Conservation (phyloP, 805 yeast species). For the Jamesozyma hellenica region DNA sequence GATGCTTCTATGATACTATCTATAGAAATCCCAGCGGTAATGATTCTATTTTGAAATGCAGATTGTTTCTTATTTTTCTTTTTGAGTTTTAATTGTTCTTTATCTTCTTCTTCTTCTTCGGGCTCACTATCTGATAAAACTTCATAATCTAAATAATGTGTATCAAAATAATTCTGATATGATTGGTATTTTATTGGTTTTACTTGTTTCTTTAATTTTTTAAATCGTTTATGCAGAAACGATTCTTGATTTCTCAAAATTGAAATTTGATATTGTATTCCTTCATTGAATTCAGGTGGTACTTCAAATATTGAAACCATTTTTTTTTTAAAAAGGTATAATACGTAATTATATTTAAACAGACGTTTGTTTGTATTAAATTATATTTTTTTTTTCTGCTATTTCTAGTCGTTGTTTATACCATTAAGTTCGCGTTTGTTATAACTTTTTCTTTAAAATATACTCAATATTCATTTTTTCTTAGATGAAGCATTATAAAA, state of each 20-base stretch:
- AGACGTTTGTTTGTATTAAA: too few species aligned
- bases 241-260: neutral
- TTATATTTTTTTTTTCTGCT: too few species aligned
- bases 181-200: neutral
- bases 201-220: neutral
- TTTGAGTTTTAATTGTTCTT: neutral
- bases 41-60: neutral
- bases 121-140: neutral
- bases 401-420: too few species aligned
- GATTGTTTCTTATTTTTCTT: neutral
- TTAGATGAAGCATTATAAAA: too few species aligned
- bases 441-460: too few species aligned
- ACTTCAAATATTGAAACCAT: neutral
- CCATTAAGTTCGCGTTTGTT: too few species aligned
- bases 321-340: too few species aligned
- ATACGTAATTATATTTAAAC: too few species aligned
- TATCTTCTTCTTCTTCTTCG: neutral
- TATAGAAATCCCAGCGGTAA: neutral
- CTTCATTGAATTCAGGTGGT: neutral
- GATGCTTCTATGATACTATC: slow-evolving; percentile 1
- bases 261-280: neutral
- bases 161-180: slow-evolving; percentile 1
- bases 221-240: neutral
- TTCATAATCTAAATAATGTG: neutral
- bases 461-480: too few species aligned